Evolutionary conservation across 345 rosid genomes (phyloP), one percentile per base, ranked within the genome.

Genomic region (Citrus reticulata): DNA sequence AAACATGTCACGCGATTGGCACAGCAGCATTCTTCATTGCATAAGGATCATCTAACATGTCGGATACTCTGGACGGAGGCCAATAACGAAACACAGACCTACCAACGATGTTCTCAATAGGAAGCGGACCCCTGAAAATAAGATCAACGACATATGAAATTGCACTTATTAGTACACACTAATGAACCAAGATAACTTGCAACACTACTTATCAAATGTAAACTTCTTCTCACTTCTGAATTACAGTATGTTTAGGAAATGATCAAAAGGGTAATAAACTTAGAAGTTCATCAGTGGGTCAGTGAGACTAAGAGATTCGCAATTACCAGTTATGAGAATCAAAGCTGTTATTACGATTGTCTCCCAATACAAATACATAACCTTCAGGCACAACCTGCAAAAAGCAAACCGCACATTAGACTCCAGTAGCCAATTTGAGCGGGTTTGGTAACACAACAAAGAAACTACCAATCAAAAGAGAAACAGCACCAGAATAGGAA

Each of bases 261-360:
- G 14, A 42, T 63, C 57, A 9, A 77, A 40, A 67, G 19, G 24
- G 46, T 11, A 51, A 14, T 39, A 35, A 35, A 70, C 69, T 68
- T 72, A 3, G 25, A 59, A 67, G 39, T 17, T 9, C 27, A 70
- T 20, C 19, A 70, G 75, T 29, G 10, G 58, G 24, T 25, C 14
- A 70, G 72, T 27, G 32, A 62, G 20, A 30, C 49, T 17, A 22
- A 55, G 75, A 64, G 75, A 64, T 54, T 59, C 35, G n/a, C 68
- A 76, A 63, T 85, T 89, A 95, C 98, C 98, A 95, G 86, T 88
- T 77, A 81, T 91, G 98, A 66, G 98, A 95, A 84, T 95, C 98
- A 57, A 87, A 89, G 80, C 98, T 95, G 84, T 92, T 89, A 76
- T 95, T 95, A 17, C 98, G 95, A 73, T 95, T 95, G 86, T 95